Conservation (phyloP, 2,329 filamentous ascomycete genomes). For the Chaetomium olivaceum region DNA sequence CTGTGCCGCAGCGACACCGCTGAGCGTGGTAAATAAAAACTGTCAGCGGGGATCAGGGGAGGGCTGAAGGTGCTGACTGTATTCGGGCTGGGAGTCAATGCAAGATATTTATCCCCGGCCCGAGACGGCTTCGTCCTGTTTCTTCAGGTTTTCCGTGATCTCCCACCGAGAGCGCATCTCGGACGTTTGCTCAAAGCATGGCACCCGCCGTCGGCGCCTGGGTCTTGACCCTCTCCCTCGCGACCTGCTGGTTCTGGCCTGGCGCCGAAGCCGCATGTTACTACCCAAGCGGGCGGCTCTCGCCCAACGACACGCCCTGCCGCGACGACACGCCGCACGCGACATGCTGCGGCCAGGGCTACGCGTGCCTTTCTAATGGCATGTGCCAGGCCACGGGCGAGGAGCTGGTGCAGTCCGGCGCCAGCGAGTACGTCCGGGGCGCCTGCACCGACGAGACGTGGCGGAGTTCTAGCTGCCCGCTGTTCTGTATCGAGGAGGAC, state of each 20-base stretch:
- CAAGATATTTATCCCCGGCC: background rate
- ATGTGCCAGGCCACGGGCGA: conserved; percentile 38
- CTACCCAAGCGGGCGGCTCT: conserved; percentile 37
- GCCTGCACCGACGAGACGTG: conserved; percentile 40
- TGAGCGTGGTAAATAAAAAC: background rate
- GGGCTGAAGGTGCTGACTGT: background rate
- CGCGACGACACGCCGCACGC: conserved; percentile 33
- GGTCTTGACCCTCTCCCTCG: background rate
- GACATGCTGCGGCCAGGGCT: conserved; percentile 41
- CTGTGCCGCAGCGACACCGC: background rate
- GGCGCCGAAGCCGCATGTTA: conserved; percentile 32
- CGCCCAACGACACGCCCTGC: conserved; percentile 38
- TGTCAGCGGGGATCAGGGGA: background rate
- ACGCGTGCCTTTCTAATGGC: conserved; percentile 40
- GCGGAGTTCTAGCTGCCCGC: conserved; percentile 37
- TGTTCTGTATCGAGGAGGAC: conserved; percentile 39
- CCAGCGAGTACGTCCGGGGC: conserved; percentile 37
- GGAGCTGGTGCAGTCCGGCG: conserved; percentile 30
- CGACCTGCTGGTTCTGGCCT: background rate
- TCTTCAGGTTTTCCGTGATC: background rate
- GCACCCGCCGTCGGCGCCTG: background rate
- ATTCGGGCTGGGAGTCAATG: background rate
- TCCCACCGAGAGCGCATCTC: background rate
- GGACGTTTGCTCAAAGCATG: background rate
- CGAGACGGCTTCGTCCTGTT: background rate